Conservation (phyloP, 306 rosid genomes). For the Corylus avellana region DNA sequence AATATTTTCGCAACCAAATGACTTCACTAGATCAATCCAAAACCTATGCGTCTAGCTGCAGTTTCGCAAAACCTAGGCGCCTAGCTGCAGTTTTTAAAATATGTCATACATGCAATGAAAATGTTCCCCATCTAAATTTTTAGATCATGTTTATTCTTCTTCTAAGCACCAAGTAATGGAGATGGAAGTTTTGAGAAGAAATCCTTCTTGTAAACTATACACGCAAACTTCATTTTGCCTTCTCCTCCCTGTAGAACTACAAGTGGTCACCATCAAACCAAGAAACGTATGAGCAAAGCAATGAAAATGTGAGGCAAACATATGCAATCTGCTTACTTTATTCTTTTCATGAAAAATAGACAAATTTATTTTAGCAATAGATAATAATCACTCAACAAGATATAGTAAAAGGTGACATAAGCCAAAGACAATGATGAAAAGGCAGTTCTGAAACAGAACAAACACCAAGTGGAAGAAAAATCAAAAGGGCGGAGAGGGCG, state of each 20-base stretch:
- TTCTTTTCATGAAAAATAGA: neutral
- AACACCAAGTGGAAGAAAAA: neutral
- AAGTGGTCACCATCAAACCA: neutral
- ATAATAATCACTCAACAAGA: neutral
- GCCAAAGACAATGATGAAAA: neutral
- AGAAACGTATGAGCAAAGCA: neutral
- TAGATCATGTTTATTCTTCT: neutral
- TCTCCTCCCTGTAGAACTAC: neutral
- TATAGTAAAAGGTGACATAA: neutral
- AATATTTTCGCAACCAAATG: neutral
- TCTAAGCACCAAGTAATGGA: neutral
- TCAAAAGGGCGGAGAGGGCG: neutral
- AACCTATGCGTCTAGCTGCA: neutral
- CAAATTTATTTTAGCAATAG: neutral
- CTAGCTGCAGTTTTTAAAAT: neutral
- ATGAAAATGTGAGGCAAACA: neutral
- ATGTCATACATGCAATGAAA: neutral
- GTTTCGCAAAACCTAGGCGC: neutral
- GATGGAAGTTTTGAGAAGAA: neutral
- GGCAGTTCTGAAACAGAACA: conserved; percentile 4
- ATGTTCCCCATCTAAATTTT: neutral
- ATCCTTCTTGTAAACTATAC: neutral
- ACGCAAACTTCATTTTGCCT: neutral
- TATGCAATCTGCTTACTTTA: neutral
- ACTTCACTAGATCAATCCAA: neutral